Base-by-base conservation (phyloP, 345 rosid species). In the Brassica carinata region DNA sequence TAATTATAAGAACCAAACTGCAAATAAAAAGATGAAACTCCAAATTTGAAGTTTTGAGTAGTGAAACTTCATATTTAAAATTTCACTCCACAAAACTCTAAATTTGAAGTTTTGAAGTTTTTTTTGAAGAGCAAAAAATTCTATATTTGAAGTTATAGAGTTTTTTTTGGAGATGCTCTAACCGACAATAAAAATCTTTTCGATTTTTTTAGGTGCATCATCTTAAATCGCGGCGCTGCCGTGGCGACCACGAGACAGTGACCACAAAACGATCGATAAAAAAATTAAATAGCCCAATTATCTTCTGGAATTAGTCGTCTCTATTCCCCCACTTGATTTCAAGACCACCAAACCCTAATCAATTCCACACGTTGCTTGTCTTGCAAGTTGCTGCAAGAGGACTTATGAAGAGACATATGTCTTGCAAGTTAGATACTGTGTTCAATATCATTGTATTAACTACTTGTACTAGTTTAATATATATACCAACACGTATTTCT, bases 311-410 rank as follows among this genome's bases (percentile, higher is more conserved):
- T 11, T 38, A 38, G 45, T 38, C 2, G 45, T 36, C 53, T 6
- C 5, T 30, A 14, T 58, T 5, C 18, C 26, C 67, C 36, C 40
- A 15, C 15, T 73, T 62, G 36, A 38, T 73, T 27, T 58, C 38
- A 62, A 61, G 26, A 26, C 1, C 31, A 5, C 34, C 59, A 31
- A 33, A 9, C 48, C 71, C 51, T 48, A 31, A 63, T 45, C 33
- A 48, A 48, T 15, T 30, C 33, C n/a, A 68, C 69, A 1, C 23
- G 26, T 69, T 43, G 69, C 15, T 65, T 77, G 63, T 59, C 69
- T 43, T 69, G 64, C 67, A 69, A 69, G 69, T 77, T 77, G 63
- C 67, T 57, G 14, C 73, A 76, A 57, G 61, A 38, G 30, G 61
- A 61, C 74, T 67, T 26, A 59, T 6, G 74, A 76, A 38, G 68